Percentiles rank a stretch among this genome's conserved stretches.
These are phyloP conservation scores for Salinomyces thailandicus DNA, from an alignment of 2,329 filamentous ascomycete genomes.

Conservation along the genomic window DNA sequence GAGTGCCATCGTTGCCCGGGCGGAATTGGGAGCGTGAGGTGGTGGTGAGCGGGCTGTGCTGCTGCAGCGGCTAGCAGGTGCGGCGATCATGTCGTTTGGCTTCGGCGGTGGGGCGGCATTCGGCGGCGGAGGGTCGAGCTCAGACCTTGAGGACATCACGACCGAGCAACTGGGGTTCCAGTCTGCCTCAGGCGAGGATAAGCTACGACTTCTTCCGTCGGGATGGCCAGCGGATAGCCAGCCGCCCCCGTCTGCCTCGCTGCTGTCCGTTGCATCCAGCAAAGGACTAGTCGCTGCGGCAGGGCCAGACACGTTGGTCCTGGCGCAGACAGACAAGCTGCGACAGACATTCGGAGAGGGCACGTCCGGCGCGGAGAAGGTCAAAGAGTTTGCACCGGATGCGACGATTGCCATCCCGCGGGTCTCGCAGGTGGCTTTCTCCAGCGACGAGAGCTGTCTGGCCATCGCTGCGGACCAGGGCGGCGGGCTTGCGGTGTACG, in stretches of 20 bases:
- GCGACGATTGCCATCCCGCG: constrained; percentile 62
- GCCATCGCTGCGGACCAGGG: constrained; percentile 72
- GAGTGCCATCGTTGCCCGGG: too few species aligned
- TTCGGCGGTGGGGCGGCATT: constrained; percentile 1
- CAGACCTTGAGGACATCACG: constrained; percentile 57
- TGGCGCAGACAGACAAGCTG: constrained; percentile 67
- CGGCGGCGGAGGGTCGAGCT: background rate
- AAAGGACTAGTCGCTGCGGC: constrained; percentile 79
- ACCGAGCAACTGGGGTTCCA: constrained; percentile 75
- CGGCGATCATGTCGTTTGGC: constrained; percentile 4
- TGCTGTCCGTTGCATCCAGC: constrained; percentile 71
- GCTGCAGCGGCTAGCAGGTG: too few species aligned
- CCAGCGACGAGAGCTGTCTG: constrained; percentile 75
- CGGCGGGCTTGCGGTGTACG: constrained; percentile 74
- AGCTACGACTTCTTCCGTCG: constrained; percentile 65
- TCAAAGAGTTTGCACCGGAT: constrained; percentile 62
- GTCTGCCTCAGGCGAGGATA: constrained; percentile 67
- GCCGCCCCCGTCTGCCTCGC: constrained; percentile 66
- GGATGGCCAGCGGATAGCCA: constrained; percentile 61
- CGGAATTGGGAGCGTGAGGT: too few species aligned
- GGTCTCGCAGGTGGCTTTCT: constrained; percentile 83
- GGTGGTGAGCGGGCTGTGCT: too few species aligned
- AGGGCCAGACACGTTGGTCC: constrained; percentile 64
- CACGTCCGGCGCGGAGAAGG: constrained; percentile 46
- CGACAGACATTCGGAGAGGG: constrained; percentile 56